Base-by-base conservation (phyloP, 1,139 yeast species). In the Kodamaea fungicola region DNA sequence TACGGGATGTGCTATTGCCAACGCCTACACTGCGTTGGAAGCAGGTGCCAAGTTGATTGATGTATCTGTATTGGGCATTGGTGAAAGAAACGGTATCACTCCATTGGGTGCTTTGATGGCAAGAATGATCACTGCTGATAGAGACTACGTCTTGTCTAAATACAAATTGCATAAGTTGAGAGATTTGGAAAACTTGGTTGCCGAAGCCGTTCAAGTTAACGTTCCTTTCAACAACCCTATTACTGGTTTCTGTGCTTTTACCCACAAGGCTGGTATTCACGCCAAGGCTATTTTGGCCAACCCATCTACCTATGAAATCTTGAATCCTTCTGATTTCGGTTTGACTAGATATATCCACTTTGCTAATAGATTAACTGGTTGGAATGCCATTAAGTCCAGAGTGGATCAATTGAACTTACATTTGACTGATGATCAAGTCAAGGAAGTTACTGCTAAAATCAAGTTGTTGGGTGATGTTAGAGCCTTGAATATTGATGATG, bases 221-320 rank as follows among this genome's bases (percentile, higher is more conserved):
- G 80, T 92, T 58, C 98, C 98, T 44, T 92, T 92, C 76, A 92
- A 92, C 78, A 92, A 92, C 73, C 97, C 97, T 52, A 89, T 92
- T 63, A 92, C 98, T 34, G 98, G 98, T 39, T 92, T 92, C 83
- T 92, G 97, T 74, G 98, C 98, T 38, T 92, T 92, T 71, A 92
- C 98, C 40, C 98, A 92, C 76, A 92, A 92, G 77, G 98, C 98
- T 40, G 98, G 98, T 71, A 90, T 92, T 58, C 98, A 92, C 62
- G 97, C 98, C 57, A 92, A 92, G 77, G 97, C 97, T 42, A 92
- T 92, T 55, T 79, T 92, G 54, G 98, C 98, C 45, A 92, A 92
- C 71, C 98, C 98, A 47, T 88, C 96, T 30, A 92, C 97, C 28
- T 92, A 92, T 64, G 98, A 92, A 74, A 92, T 92, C 55, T 78